Conservation (phyloP, 2,329 filamentous ascomycete genomes). For the Neoscytalidium dimidiatum region DNA sequence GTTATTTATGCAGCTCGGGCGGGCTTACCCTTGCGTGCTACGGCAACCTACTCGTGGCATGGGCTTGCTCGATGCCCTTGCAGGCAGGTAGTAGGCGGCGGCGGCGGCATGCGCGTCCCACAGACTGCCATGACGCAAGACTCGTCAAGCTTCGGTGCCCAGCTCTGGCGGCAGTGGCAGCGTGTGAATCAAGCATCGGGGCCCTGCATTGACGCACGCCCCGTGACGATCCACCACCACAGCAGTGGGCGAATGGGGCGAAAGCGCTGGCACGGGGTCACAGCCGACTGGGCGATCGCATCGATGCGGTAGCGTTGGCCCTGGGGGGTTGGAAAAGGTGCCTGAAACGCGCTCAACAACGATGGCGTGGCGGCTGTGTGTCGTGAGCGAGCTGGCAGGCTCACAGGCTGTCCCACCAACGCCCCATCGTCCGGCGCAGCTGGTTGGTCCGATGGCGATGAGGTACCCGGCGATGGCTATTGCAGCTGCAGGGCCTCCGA, state of each 20-base stretch:
- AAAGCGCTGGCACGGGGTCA: not conserved
- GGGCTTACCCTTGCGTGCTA: not conserved
- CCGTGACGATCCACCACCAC: not conserved
- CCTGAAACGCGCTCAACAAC: not conserved
- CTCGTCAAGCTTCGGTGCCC: conserved; percentile 1
- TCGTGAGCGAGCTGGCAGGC: not conserved
- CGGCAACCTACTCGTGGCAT: not conserved
- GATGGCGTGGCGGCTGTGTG: not conserved
- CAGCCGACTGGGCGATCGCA: not conserved
- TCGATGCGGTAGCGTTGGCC: not conserved
- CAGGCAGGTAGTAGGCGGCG: not conserved
- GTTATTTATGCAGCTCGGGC: not conserved
- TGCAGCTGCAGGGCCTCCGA: not conserved
- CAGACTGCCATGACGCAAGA: conserved; percentile 9
- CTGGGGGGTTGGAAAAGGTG: not conserved
- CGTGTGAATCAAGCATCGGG: not conserved
- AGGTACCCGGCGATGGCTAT: not conserved
- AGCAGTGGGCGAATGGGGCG: not conserved
- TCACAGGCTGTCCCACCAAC: not conserved
- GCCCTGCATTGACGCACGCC: conserved; percentile 1
- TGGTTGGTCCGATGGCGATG: not conserved
- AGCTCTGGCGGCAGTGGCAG: not conserved
- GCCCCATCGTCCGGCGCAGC: not conserved
- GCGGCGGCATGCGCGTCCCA: not conserved
- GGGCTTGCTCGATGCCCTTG: not conserved